Conservation (phyloP, 768 basidiomycete species). For the Lentinula guzmanii region DNA sequence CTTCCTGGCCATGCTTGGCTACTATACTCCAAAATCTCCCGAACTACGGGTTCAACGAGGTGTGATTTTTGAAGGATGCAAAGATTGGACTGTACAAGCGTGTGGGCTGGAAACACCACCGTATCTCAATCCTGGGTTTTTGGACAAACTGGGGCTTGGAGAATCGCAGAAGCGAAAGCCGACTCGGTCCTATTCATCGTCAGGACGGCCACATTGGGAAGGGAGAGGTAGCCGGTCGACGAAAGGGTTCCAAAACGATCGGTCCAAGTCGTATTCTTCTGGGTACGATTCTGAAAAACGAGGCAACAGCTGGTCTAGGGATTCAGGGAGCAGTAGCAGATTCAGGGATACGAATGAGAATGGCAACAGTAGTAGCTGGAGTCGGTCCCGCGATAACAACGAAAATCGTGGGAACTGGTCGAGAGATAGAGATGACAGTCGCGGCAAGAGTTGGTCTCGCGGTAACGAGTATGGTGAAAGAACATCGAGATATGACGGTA, state of each 20-base stretch:
- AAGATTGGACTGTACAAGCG: constrained; percentile 55
- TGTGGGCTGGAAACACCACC: constrained; percentile 48
- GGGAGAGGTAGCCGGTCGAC: not conserved
- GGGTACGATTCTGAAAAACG: not conserved
- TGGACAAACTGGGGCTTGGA: constrained; percentile 32
- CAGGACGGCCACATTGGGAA: not conserved
- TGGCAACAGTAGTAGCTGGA: not conserved
- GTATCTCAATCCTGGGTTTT: constrained; percentile 41
- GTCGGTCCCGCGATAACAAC: not conserved
- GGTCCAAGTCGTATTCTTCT: too few species aligned
- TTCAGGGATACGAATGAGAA: not conserved
- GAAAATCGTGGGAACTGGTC: not conserved
- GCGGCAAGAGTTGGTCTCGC: not conserved
- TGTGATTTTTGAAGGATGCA: constrained; percentile 48
- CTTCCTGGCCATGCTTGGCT: constrained; percentile 66
- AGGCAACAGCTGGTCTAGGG: not conserved
- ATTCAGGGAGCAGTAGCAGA: not conserved
- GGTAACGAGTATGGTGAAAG: not conserved
- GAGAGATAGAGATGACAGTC: not conserved
- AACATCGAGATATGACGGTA: not conserved
- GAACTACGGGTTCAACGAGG: constrained; percentile 40
- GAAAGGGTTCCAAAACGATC: not conserved
- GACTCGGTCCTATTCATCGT: not conserved
- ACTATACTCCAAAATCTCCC: constrained; percentile 49
- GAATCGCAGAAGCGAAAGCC: not conserved